A percentile compares a stretch with the other conserved stretches of the same genome.
Evolutionary conservation across 2,329 filamentous ascomycete genomes (phyloP).

Genomic region (Monascus ruber): DNA sequence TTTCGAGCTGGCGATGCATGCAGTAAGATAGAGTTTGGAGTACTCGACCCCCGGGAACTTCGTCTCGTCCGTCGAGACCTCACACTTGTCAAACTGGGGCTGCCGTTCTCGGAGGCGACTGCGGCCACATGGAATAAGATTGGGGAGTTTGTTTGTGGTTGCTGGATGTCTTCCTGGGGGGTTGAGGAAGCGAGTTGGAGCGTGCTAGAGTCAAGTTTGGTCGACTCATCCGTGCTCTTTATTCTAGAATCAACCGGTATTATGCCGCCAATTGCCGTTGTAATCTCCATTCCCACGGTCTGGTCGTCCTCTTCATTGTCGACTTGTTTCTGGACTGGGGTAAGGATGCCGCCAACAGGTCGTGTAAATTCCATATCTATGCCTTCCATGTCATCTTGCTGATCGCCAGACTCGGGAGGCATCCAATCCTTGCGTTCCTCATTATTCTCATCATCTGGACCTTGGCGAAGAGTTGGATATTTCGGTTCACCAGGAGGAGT

Average conservation of each 20-base stretch:
- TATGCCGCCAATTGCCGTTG: constrained; percentile 52
- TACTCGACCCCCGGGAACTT: constrained; percentile 36
- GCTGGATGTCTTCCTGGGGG: constrained; percentile 27
- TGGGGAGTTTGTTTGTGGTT: constrained; percentile 18
- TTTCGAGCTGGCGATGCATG: constrained; percentile 31
- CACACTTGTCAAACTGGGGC: constrained; percentile 45
- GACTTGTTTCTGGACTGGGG: constrained; percentile 27
- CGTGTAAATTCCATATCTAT: constrained; percentile 52
- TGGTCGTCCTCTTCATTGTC: constrained; percentile 29
- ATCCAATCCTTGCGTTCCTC: constrained; percentile 4
- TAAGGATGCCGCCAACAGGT: constrained; percentile 35
- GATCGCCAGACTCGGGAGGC: constrained; percentile 13
- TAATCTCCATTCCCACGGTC: constrained; percentile 58
- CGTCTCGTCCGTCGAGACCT: constrained; percentile 34
- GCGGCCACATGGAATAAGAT: constrained; percentile 24
- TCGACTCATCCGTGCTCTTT: constrained; percentile 44
- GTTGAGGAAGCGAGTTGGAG: constrained; percentile 36
- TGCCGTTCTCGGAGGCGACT: constrained; percentile 40
- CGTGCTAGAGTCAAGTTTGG: constrained; percentile 49
- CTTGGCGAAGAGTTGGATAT: constrained; percentile 2
- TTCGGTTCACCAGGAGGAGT: not conserved
- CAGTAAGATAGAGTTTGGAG: constrained; percentile 28
- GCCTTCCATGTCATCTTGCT: constrained; percentile 18
- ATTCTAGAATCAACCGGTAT: constrained; percentile 34
- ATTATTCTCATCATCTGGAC: constrained; percentile 9